Evolutionary conservation across 352 stramenopile genomes (phyloP).

Genomic region (Globisporangium paddicum): DNA sequence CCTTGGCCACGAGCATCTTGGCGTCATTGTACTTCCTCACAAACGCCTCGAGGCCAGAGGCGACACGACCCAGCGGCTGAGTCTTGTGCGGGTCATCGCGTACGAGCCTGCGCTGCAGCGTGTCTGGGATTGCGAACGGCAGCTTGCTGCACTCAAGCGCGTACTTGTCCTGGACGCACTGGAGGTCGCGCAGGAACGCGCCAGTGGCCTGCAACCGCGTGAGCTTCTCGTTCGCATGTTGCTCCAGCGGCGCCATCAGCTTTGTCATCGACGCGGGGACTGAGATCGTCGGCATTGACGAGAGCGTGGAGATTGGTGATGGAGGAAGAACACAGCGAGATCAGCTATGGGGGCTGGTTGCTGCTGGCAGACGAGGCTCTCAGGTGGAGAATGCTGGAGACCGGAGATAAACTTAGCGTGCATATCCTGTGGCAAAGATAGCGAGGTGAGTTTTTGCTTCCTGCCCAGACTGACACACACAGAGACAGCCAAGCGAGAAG

Average conservation of each 20-base stretch:
- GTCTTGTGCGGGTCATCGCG: constrained; percentile 6
- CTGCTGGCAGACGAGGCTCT: background rate
- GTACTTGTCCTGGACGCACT: constrained; percentile 31
- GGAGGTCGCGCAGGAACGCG: constrained; percentile 30
- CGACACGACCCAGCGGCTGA: constrained; percentile 20
- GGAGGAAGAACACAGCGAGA: background rate
- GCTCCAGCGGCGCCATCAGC: constrained; percentile 20
- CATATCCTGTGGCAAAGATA: background rate
- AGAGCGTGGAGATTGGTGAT: background rate
- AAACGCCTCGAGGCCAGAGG: constrained; percentile 21
- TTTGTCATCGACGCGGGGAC: background rate
- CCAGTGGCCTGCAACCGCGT: constrained; percentile 20
- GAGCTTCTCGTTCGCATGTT: constrained; percentile 25
- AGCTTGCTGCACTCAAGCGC: constrained; percentile 24
- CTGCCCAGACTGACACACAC: too few species aligned
- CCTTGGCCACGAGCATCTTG: constrained; percentile 20
- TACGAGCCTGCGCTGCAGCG: background rate
- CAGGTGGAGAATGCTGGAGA: background rate
- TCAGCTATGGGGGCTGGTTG: background rate
- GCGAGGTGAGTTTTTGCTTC: background rate
- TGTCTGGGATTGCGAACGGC: constrained; percentile 12
- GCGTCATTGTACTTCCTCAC: constrained; percentile 14
- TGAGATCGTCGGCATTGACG: background rate
- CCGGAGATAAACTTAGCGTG: background rate
- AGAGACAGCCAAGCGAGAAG: too few species aligned